Evolutionary conservation across 2,329 filamentous ascomycete genomes (phyloP).

Genomic region (Paraphoma chrysanthemicola): DNA sequence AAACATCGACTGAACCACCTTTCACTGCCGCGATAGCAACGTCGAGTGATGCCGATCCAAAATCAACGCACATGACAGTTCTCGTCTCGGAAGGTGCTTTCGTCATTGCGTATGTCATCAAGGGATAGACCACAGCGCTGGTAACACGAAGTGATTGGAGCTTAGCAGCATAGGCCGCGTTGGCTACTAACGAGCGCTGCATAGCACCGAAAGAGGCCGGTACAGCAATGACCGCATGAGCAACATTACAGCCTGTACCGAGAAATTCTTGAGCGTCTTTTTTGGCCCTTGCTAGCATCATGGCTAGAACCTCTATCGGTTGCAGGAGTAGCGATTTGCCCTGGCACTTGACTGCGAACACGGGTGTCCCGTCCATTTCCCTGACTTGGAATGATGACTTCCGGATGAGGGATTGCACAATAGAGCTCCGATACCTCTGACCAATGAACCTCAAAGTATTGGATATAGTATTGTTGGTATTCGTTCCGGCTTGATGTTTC

Average conservation of each 20-base stretch:
- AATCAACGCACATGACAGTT: slow-evolving; percentile 52
- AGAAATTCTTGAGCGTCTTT: slow-evolving; percentile 75
- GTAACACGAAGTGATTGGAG: too few relatives aligned
- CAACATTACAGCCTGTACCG: slow-evolving; percentile 71
- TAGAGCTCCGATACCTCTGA: slow-evolving; percentile 54
- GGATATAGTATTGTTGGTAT: slow-evolving; percentile 52
- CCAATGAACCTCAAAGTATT: slow-evolving; percentile 48
- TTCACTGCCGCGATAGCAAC: background rate
- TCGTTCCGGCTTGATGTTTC: slow-evolving; percentile 42
- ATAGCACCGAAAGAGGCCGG: slow-evolving; percentile 95
- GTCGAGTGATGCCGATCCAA: background rate
- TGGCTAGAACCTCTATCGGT: slow-evolving; percentile 76
- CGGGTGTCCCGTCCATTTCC: slow-evolving; percentile 82
- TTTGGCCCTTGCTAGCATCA: slow-evolving; percentile 82
- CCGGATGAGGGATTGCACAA: slow-evolving; percentile 88
- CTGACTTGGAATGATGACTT: slow-evolving; percentile 93
- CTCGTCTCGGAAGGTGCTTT: too few relatives aligned
- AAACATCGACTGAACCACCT: background rate
- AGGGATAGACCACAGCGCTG: too few relatives aligned
- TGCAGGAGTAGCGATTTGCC: slow-evolving; percentile 71
- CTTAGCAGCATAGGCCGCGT: slow-evolving; percentile 84
- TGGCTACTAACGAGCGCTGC: slow-evolving; percentile 60
- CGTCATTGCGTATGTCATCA: background rate
- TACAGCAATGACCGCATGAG: slow-evolving; percentile 84
- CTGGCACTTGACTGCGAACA: slow-evolving; percentile 74